These are phyloP conservation scores for Linanthus parryae DNA, from an alignment of 148 eudicot genomes.

Conservation along the genomic window DNA sequence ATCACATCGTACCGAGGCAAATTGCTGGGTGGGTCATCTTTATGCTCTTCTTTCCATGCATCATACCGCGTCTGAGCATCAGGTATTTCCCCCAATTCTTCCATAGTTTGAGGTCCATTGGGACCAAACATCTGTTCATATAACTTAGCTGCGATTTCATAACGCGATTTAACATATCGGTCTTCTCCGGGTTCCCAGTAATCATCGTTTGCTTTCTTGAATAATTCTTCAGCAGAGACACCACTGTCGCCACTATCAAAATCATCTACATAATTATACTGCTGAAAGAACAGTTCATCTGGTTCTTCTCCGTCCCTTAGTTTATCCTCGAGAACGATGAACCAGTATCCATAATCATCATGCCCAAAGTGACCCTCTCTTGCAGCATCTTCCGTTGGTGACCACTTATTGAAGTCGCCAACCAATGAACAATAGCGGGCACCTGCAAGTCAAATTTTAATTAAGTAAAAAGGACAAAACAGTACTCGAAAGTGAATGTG, in stretches of 20 bases:
- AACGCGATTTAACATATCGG: slow-evolving; percentile 54
- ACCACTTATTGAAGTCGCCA: slow-evolving; percentile 93
- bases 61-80: slow-evolving; percentile 85
- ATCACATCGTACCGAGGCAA: slow-evolving; percentile 75
- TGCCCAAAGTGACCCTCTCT: slow-evolving; percentile 91
- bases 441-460: slow-evolving; percentile 41
- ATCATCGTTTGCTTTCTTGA: slow-evolving; percentile 82
- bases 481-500: background rate
- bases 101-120: slow-evolving; percentile 89
- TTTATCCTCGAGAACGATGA: slow-evolving; percentile 82
- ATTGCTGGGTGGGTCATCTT: slow-evolving; percentile 85
- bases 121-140: slow-evolving; percentile 95
- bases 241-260: slow-evolving; percentile 95
- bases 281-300: slow-evolving; percentile 84
- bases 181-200: slow-evolving; percentile 99
- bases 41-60: slow-evolving; percentile 82
- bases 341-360: slow-evolving; percentile 98
- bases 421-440: slow-evolving; percentile 93
- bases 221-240: slow-evolving; percentile 52
- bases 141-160: slow-evolving; percentile 66
- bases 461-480: slow-evolving; percentile 8
- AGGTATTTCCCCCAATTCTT: slow-evolving; percentile 83
- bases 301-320: slow-evolving; percentile 84
- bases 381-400: slow-evolving; percentile 86
- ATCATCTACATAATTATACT: slow-evolving; percentile 80